A percentile compares a stretch with the other conserved stretches of the same genome.
These are phyloP conservation scores for Moricandia moricandioides DNA, from an alignment of 345 rosid species.

Conservation along the genomic window DNA sequence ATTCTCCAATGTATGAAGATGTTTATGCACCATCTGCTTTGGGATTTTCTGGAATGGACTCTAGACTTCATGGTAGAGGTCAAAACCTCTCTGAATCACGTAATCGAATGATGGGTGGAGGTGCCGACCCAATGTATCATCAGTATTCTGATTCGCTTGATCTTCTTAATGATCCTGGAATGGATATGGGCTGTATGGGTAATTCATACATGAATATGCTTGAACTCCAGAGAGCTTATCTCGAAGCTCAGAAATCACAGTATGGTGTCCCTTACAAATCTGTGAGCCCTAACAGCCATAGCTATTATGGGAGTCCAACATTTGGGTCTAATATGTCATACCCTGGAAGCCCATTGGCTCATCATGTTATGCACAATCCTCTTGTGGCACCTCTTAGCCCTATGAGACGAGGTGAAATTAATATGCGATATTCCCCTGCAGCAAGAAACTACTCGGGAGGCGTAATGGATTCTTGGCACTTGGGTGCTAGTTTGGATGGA, in stretches of 20 bases:
- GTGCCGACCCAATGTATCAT: conserved; percentile 59
- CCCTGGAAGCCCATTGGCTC: conserved; percentile 68
- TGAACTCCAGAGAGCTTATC: conserved; percentile 66
- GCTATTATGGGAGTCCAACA: conserved; percentile 55
- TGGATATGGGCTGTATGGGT: conserved; percentile 43
- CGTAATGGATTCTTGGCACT: conserved; percentile 54
- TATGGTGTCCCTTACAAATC: conserved; percentile 57
- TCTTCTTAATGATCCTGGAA: conserved; percentile 46
- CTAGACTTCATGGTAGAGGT: conserved; percentile 61
- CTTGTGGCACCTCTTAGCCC: conserved; percentile 58
- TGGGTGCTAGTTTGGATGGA: conserved; percentile 52
- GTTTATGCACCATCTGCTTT: conserved; percentile 54
- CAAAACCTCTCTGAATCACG: conserved; percentile 38
- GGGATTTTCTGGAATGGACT: conserved; percentile 60
- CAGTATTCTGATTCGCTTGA: conserved; percentile 53
- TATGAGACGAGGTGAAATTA: conserved; percentile 50
- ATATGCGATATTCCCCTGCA: conserved; percentile 50
- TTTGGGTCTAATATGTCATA: conserved; percentile 56
- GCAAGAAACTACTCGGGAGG: conserved; percentile 54
- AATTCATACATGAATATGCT: conserved; percentile 55
- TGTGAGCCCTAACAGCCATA: conserved; percentile 52
- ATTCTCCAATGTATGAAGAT: conserved; percentile 69
- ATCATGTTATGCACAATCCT: conserved; percentile 51
- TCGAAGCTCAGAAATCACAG: conserved; percentile 63
- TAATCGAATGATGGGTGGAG: conserved; percentile 47